These are phyloP conservation scores for Porphyrellus cyaneotinctus DNA, from an alignment of 768 basidiomycete species.

Conservation along the genomic window DNA sequence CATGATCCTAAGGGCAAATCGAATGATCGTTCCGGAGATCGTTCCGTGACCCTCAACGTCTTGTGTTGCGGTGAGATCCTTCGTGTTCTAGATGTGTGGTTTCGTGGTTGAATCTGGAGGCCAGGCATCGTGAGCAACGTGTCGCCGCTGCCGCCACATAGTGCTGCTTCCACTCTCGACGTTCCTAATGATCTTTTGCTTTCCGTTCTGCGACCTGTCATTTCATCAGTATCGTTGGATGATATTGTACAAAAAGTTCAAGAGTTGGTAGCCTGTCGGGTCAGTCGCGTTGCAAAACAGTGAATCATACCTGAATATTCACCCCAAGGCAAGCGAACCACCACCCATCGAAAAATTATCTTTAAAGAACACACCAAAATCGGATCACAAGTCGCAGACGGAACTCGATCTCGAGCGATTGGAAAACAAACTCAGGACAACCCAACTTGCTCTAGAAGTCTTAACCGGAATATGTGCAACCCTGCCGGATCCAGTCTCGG, in stretches of 20 bases:
- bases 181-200: constrained; percentile 69
- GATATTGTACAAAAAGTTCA: constrained; percentile 49
- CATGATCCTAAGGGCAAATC: constrained; percentile 34
- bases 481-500: constrained; percentile 68
- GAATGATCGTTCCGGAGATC: constrained; percentile 45
- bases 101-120: background rate
- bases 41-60: constrained; percentile 52
- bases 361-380: constrained; percentile 62
- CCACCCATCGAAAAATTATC: constrained; percentile 51
- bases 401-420: constrained; percentile 71
- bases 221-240: constrained; percentile 54
- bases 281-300: constrained; percentile 21
- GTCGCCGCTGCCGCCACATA: constrained; percentile 68
- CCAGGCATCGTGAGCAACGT: constrained; percentile 75
- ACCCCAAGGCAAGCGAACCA: constrained; percentile 44
- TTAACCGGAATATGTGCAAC: constrained; percentile 86
- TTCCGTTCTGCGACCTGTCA: constrained; percentile 64
- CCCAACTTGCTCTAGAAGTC: constrained; percentile 83
- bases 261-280: constrained; percentile 50
- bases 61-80: constrained; percentile 60
- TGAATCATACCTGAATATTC: background rate
- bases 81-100: background rate
- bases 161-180: constrained; percentile 56
- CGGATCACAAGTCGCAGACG: constrained; percentile 68
- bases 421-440: constrained; percentile 66